Conservation (phyloP, 345 rosid genomes). For the Ceriops tagal region DNA sequence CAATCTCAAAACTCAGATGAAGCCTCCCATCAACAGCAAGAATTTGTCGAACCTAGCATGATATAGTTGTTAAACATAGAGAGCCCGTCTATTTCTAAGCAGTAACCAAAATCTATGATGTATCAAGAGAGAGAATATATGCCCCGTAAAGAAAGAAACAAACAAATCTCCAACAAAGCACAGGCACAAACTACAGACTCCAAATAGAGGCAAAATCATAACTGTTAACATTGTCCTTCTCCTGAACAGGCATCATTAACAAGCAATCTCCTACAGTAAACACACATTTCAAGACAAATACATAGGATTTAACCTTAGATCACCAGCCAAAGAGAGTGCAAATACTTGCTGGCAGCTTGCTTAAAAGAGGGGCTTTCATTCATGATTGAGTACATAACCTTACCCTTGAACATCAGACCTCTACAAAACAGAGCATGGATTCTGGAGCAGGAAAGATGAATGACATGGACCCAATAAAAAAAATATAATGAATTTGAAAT, state of each 20-base stretch:
- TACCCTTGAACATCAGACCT: background rate
- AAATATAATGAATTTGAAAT: background rate
- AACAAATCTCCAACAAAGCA: background rate
- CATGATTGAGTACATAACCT: background rate
- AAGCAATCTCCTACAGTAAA: too few relatives aligned
- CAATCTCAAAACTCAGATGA: conserved; percentile 66
- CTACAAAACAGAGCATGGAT: background rate
- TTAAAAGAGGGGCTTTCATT: background rate
- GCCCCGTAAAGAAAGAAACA: background rate
- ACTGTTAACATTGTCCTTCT: too few relatives aligned
- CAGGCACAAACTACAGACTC: too few relatives aligned
- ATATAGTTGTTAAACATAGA: conserved; percentile 16
- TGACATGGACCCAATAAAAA: background rate
- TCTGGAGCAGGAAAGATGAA: background rate
- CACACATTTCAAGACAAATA: background rate
- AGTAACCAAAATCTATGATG: background rate
- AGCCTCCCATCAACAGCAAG: conserved; percentile 85
- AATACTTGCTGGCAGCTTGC: background rate
- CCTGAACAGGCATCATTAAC: too few relatives aligned
- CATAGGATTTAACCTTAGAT: background rate
- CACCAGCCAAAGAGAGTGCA: background rate
- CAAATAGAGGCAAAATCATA: too few relatives aligned
- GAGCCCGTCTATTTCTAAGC: background rate
- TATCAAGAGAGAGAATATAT: background rate
- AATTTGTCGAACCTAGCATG: conserved; percentile 76